A percentile compares a stretch with the other conserved stretches of the same genome.
Conservation (phyloP, 2,329 filamentous ascomycete species). For the Claviceps maximensis region DNA sequence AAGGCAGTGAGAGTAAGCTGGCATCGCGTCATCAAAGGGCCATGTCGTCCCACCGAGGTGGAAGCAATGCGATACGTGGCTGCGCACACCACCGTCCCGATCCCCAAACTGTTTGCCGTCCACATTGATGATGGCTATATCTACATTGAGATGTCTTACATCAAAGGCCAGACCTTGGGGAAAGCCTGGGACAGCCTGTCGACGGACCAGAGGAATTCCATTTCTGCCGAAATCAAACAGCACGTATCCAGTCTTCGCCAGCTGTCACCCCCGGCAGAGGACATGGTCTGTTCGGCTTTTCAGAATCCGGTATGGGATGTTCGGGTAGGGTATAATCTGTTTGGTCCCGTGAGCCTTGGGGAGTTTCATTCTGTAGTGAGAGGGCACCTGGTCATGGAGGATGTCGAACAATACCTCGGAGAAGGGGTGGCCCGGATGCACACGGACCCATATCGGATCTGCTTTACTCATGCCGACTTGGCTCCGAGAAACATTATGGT, state of each 20-base stretch:
- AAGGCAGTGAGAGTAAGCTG: slow-evolving; percentile 13
- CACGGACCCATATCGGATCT: slow-evolving; percentile 10
- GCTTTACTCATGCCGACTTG: slow-evolving; percentile 16
- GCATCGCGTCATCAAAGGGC: slow-evolving; percentile 18
- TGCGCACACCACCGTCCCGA: slow-evolving; percentile 14
- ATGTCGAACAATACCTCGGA: slow-evolving; percentile 12
- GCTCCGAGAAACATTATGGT: slow-evolving; percentile 17
- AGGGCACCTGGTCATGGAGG: slow-evolving; percentile 11
- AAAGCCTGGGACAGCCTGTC: slow-evolving; percentile 12
- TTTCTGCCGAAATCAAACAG: slow-evolving; percentile 13
- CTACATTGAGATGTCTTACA: slow-evolving; percentile 17
- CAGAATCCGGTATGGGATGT: slow-evolving; percentile 12
- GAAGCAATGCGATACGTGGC: slow-evolving; percentile 19
- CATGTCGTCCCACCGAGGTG: slow-evolving; percentile 15
- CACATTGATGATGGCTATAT: slow-evolving; percentile 10
- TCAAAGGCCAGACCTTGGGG: slow-evolving; percentile 10
- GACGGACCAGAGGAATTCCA: slow-evolving; percentile 8
- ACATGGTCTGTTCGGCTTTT: slow-evolving; percentile 14
- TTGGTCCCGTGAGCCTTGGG: slow-evolving; percentile 13
- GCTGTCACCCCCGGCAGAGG: slow-evolving; percentile 12
- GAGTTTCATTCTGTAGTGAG: slow-evolving; percentile 16
- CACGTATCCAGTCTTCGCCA: slow-evolving; percentile 12
- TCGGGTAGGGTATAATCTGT: slow-evolving; percentile 14
- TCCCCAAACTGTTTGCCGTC: slow-evolving; percentile 14
- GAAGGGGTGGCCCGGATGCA: slow-evolving; percentile 14